Percentiles rank a stretch among this genome's conserved stretches.
These are phyloP conservation scores for Guadua angustifolia DNA, from an alignment of 176 grass and related monocot species.

Conservation along the genomic window DNA sequence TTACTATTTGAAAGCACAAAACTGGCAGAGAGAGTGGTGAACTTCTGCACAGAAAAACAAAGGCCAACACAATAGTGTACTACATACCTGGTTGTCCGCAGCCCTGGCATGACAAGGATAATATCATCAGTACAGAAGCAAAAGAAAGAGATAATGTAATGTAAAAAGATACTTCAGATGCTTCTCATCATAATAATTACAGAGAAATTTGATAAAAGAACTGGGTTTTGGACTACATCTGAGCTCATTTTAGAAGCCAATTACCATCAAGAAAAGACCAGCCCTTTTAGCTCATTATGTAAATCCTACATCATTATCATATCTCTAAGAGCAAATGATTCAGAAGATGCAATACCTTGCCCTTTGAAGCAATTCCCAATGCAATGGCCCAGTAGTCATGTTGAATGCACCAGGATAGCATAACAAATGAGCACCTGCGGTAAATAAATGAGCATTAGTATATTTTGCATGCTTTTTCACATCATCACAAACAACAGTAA, in stretches of 20 bases:
- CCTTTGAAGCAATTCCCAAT: slow-evolving; percentile 97
- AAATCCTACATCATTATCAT: background rate
- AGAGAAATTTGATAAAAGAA: background rate
- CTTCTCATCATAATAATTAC: background rate
- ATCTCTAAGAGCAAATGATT: slow-evolving; percentile 37
- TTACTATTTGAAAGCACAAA: slow-evolving; percentile 29
- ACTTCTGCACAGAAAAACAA: background rate
- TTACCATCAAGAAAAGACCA: background rate
- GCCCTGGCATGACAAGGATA: slow-evolving; percentile 65
- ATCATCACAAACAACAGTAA: background rate
- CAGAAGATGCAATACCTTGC: slow-evolving; percentile 62
- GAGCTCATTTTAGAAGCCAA: background rate
- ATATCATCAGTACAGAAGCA: slow-evolving; percentile 36
- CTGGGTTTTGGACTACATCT: background rate
- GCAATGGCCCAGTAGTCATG: slow-evolving; percentile 97
- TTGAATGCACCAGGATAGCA: slow-evolving; percentile 99
- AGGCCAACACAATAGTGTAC: background rate
- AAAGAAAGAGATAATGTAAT: background rate
- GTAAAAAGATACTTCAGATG: slow-evolving; percentile 33
- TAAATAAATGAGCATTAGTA: background rate
- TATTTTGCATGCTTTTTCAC: slow-evolving; percentile 21
- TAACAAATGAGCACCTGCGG: slow-evolving; percentile 86
- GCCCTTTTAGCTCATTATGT: background rate
- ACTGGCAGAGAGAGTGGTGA: background rate
- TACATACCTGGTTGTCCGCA: slow-evolving; percentile 77